Evolutionary conservation across 306 rosid species (phyloP).

Genomic region (Rosa persica): DNA sequence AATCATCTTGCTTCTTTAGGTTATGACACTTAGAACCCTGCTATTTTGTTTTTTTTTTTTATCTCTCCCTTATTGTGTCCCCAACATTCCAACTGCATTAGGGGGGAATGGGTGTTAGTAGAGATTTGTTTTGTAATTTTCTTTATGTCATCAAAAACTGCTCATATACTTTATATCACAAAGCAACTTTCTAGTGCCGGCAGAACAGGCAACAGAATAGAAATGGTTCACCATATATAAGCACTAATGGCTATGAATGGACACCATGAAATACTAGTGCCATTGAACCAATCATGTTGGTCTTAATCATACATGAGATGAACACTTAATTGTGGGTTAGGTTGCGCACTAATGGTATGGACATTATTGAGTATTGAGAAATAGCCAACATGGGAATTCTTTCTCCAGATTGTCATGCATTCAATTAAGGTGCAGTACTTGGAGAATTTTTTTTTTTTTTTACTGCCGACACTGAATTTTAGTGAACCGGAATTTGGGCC

Average conservation of each 20-base stretch:
- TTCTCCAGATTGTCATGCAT: not conserved
- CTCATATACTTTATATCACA: not conserved
- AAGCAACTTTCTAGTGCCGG: slow-evolving; percentile 9
- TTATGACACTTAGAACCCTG: too few species aligned
- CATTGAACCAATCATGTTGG: not conserved
- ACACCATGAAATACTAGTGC: not conserved
- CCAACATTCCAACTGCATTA: too few species aligned
- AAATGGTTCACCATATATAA: not conserved
- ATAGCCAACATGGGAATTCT: not conserved
- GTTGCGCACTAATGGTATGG: not conserved
- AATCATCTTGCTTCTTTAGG: too few species aligned
- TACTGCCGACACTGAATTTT: not conserved
- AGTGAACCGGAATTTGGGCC: not conserved
- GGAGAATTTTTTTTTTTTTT: not conserved
- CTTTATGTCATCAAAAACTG: not conserved
- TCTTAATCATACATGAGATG: not conserved
- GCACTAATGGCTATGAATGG: not conserved
- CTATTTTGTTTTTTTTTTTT: too few species aligned
- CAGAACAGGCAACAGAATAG: not conserved
- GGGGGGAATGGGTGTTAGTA: too few species aligned
- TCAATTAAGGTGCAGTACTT: not conserved
- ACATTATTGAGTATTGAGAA: not conserved
- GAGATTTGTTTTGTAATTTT: too few species aligned
- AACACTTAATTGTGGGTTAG: not conserved
- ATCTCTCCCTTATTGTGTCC: too few species aligned